Conservation (phyloP, 2,329 filamentous ascomycete genomes). For the Venturia asperata region DNA sequence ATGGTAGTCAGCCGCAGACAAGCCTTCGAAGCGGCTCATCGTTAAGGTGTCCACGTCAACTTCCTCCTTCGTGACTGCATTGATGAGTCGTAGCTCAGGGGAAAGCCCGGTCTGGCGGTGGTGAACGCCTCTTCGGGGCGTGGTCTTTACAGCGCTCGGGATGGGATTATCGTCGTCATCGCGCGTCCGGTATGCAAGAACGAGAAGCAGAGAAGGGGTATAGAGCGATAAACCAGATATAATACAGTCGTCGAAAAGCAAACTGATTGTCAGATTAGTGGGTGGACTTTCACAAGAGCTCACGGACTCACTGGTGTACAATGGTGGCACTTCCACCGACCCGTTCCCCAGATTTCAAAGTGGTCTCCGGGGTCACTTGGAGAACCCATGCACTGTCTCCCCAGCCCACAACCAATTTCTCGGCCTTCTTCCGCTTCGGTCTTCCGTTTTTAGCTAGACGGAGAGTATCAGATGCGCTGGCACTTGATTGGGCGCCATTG, state of each 20-base stretch:
- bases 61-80: conserved; percentile 74
- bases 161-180: conserved; percentile 59
- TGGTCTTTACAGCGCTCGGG: conserved; percentile 45
- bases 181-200: conserved; percentile 80
- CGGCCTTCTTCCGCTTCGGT: conserved; percentile 39
- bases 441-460: conserved; percentile 27
- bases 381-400: conserved; percentile 94
- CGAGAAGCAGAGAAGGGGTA: conserved; percentile 81
- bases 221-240: conserved; percentile 96
- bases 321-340: conserved; percentile 79
- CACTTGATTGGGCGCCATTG: conserved; percentile 35
- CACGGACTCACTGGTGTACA: conserved; percentile 71
- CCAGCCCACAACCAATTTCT: conserved; percentile 90
- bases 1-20: conserved; percentile 89
- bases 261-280: conserved; percentile 43
- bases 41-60: conserved; percentile 80
- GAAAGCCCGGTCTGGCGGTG: conserved; percentile 72
- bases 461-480: conserved; percentile 36
- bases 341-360: conserved; percentile 56
- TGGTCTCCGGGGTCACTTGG: conserved; percentile 72
- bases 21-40: conserved; percentile 76
- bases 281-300: not conserved
- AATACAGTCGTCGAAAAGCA: conserved; percentile 88
- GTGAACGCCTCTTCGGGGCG: conserved; percentile 58
- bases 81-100: conserved; percentile 85